Evolutionary conservation across 352 stramenopile species (phyloP).

Genomic region (Globisporangium echinulatum): DNA sequence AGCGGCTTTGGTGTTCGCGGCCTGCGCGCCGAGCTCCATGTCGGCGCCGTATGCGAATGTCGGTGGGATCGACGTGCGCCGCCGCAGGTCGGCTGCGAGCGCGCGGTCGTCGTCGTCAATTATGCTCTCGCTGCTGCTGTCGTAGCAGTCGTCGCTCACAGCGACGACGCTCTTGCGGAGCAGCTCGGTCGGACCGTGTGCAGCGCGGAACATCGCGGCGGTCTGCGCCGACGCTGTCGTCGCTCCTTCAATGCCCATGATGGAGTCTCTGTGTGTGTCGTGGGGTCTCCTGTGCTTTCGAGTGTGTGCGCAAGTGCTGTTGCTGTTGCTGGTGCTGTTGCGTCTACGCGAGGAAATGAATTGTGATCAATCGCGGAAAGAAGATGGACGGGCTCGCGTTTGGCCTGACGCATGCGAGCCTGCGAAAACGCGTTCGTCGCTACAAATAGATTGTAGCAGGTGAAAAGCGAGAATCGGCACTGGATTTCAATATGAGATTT

Average conservation of each 20-base stretch:
- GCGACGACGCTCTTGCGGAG: slow-evolving; percentile 14
- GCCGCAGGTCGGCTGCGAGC: slow-evolving; percentile 24
- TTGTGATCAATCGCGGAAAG: no score
- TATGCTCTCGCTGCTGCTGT: slow-evolving; percentile 9
- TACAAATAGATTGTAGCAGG: no score
- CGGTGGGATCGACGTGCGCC: slow-evolving; percentile 61
- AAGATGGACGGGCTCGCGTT: no score
- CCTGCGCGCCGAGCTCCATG: slow-evolving; percentile 18
- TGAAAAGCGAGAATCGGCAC: no score
- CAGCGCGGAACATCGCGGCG: background rate
- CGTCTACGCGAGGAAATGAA: background rate
- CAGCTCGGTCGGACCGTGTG: slow-evolving; percentile 4
- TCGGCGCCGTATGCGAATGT: slow-evolving; percentile 36
- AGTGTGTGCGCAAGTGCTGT: background rate
- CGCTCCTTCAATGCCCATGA: slow-evolving; percentile 21
- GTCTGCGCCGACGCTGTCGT: background rate
- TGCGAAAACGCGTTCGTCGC: no score
- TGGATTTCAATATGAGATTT: no score
- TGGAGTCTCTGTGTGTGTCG: background rate
- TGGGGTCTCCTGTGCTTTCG: background rate
- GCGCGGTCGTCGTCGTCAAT: slow-evolving; percentile 17
- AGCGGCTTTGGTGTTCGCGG: slow-evolving; percentile 16
- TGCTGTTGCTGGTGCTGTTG: no score
- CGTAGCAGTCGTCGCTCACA: slow-evolving; percentile 3
- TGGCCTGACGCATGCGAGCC: no score